A percentile compares a stretch with the other conserved stretches of the same genome.
phyloP scores from a whole-genome alignment of 208 protist species.

The Trichomonas tenax region DNA sequence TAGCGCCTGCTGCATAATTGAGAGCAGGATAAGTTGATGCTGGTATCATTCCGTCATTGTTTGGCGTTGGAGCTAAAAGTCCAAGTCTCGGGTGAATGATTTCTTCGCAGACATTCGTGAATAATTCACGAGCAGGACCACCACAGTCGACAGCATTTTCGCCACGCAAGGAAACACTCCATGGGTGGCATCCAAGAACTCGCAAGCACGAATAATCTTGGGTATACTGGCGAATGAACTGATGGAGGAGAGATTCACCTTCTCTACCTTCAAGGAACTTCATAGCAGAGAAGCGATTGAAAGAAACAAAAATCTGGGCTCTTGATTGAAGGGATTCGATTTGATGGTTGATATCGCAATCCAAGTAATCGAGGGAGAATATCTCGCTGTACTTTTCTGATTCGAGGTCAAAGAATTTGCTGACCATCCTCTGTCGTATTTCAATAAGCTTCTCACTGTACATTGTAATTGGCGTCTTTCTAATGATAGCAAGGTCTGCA shows the following conservation, averaged over 20 bases:
- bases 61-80: not conserved
- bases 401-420: not conserved
- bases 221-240: not conserved
- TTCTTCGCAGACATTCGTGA: not conserved
- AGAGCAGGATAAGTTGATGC: not conserved
- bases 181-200: not conserved
- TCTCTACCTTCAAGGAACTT: not conserved
- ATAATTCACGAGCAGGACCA: not conserved
- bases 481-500: not conserved
- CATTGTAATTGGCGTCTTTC: not conserved
- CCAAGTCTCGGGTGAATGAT: not conserved
- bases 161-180: not conserved
- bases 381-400: not conserved
- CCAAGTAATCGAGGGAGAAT: not conserved
- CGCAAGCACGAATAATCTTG: not conserved
- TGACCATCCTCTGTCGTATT: not conserved
- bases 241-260: not conserved
- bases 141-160: not conserved
- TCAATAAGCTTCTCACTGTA: not conserved
- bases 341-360: no score
- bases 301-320: not conserved
- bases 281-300: not conserved
- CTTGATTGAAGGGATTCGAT: not conserved
- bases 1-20: not conserved
- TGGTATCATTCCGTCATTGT: not conserved